Conservation (phyloP, 495 filamentous ascomycete species). For the Hypoxylon rickii region DNA sequence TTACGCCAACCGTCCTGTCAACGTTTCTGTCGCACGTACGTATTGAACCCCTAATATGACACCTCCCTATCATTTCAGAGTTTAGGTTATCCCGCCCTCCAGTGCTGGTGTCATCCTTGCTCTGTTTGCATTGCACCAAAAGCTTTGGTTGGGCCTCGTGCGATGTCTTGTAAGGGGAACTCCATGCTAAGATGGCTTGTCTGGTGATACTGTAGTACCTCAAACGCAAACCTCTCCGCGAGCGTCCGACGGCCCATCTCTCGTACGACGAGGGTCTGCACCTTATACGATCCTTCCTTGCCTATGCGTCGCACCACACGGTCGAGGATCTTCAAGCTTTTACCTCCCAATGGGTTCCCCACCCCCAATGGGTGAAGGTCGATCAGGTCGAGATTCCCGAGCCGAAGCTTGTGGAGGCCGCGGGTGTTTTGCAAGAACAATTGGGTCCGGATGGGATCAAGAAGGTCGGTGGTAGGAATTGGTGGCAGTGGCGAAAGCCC, state of each 20-base stretch:
- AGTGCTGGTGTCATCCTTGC: conserved; percentile 41
- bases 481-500: conserved; percentile 90
- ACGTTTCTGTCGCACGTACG: conserved; percentile 79
- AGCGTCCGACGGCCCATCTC: conserved; percentile 83
- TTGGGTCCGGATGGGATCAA: conserved; percentile 75
- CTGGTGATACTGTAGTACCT: conserved; percentile 64
- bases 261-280: conserved; percentile 95
- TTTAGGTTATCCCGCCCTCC: not conserved
- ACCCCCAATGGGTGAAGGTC: conserved; percentile 84
- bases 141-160: conserved; percentile 63
- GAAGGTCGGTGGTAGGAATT: conserved; percentile 77
- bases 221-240: conserved; percentile 70
- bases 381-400: conserved; percentile 72
- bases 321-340: conserved; percentile 93
- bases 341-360: conserved; percentile 85
- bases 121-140: conserved; percentile 65
- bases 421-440: conserved; percentile 65
- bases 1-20: conserved; percentile 78
- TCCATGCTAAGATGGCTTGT: conserved; percentile 21
- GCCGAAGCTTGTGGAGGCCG: conserved; percentile 62
- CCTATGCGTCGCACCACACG: conserved; percentile 79
- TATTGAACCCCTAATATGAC: conserved; percentile 13
- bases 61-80: not conserved
- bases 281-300: conserved; percentile 81
- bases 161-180: conserved; percentile 57